phyloP scores from a whole-genome alignment of 768 basidiomycete genomes.

The Termitomyces sp. region DNA sequence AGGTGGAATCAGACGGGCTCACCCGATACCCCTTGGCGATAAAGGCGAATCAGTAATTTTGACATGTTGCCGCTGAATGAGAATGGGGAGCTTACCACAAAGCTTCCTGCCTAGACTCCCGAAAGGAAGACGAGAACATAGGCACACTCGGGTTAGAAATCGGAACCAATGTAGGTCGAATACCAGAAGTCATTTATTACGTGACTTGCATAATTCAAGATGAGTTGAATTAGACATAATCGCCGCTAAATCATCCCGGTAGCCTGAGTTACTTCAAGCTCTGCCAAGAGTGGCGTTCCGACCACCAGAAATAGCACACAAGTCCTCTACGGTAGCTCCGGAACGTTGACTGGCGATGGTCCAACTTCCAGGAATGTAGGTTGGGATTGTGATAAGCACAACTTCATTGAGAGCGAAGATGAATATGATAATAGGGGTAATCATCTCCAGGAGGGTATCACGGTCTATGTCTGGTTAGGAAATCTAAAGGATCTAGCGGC shows the following conservation, averaged over 20 bases:
- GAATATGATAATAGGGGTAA: conserved; percentile 44
- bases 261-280: conserved; percentile 19
- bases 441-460: conserved; percentile 29
- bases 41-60: conserved; percentile 6
- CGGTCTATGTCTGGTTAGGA: conserved; percentile 6
- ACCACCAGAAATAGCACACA: conserved; percentile 32
- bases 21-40: conserved; percentile 7
- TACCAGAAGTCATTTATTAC: conserved; percentile 12
- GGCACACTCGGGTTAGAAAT: conserved; percentile 18
- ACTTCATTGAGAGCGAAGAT: conserved; percentile 48
- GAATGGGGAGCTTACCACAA: conserved; percentile 40
- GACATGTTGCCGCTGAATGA: neutral
- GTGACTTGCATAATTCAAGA: conserved; percentile 26
- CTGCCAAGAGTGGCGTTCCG: conserved; percentile 48
- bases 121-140: conserved; percentile 42
- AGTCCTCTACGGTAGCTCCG: conserved; percentile 54
- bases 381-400: conserved; percentile 36
- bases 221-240: conserved; percentile 16
- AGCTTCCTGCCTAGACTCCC: conserved; percentile 58
- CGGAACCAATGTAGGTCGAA: conserved; percentile 15
- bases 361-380: conserved; percentile 46
- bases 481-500: neutral
- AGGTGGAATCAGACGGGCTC: conserved; percentile 9
- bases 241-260: conserved; percentile 1
- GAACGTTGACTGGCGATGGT: conserved; percentile 37